Evolutionary conservation across 352 stramenopile species (phyloP), one percentile per base, ranked within the genome.

Genomic region (Phytophthora capsici): DNA sequence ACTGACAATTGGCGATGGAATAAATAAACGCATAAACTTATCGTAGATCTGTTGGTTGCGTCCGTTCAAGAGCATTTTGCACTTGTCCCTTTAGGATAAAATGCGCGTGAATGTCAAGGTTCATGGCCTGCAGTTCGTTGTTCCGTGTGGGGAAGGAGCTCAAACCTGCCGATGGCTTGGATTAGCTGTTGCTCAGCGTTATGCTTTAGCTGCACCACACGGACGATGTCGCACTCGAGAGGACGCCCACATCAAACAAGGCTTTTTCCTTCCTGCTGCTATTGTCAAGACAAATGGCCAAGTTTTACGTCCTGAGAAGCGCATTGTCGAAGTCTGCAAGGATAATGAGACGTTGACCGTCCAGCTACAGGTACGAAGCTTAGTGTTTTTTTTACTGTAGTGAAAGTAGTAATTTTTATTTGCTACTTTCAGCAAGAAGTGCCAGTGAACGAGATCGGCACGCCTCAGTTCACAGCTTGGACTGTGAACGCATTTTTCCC

Each of bases 151-250:
- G 25, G 86, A 91, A 65, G 88, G 88, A 13, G 61, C 51, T 20
- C 88, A 96, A 71, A 87, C 66, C 25, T 71, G 91, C 69, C 92
- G 91, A 45, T 95, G 88, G 88, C 83, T 96, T n/a, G 86, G 86
- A 1, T 75, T 94, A 9, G 87, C 75, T 20, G 87, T 85, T 17
- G 86, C 84, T 3, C 88, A 96, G 53, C 80, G 85, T 34, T 95
- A 95, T 52, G 75, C 88, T 30, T 58, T 93, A 2, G 69, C 71
- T 37, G 73, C 75, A 5, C 84, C 84, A 2, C 86, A 94, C 20
- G 86, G 85, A 6, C 84, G 85, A 23, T 89, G 73, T 50, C 84
- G 87, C 12, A 94, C 85, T 22, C 78, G 85, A 20, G 84, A 94
- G 59, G 82, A 93, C 26, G 78, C 81, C 13, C 84, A 94, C 56